phyloP scores from a whole-genome alignment of 208 protist species.

The Trypanosoma platydactyli region DNA sequence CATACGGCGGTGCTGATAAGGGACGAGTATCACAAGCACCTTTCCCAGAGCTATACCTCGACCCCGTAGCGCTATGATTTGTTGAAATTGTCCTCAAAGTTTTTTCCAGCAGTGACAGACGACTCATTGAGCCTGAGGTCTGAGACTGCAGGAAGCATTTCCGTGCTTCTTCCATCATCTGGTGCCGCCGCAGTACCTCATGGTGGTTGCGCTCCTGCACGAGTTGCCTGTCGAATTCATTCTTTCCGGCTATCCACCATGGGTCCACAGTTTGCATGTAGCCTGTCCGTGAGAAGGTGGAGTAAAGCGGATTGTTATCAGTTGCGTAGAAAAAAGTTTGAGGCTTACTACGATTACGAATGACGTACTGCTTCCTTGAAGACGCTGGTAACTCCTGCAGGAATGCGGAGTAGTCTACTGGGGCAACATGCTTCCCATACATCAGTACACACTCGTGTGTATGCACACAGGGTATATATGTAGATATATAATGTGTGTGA shows the following conservation, averaged over 20 bases:
- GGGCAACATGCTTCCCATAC: slow-evolving; percentile 21
- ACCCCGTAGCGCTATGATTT: too few species aligned
- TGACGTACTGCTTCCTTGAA: background rate
- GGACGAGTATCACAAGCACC: too few species aligned
- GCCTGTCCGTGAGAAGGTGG: slow-evolving; percentile 1
- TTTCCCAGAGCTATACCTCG: too few species aligned
- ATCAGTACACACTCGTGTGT: background rate
- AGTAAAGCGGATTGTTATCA: slow-evolving; percentile 5
- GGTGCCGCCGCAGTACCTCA: background rate
- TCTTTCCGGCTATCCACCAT: slow-evolving; percentile 15
- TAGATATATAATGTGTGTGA: background rate
- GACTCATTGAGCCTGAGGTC: background rate
- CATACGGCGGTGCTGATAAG: too few species aligned
- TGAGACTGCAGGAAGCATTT: background rate
- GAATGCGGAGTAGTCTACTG: slow-evolving; percentile 22
- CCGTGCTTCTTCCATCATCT: background rate
- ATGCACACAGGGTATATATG: background rate
- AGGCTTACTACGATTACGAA: background rate
- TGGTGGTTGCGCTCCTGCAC: slow-evolving; percentile 2
- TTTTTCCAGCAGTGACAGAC: background rate
- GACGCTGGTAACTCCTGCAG: background rate
- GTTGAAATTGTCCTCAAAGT: background rate
- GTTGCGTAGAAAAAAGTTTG: background rate
- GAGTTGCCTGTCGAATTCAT: slow-evolving; percentile 37
- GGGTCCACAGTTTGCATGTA: too few species aligned